Evolutionary conservation across 768 basidiomycete species (phyloP).

Genomic region (Tulasnella sp.): DNA sequence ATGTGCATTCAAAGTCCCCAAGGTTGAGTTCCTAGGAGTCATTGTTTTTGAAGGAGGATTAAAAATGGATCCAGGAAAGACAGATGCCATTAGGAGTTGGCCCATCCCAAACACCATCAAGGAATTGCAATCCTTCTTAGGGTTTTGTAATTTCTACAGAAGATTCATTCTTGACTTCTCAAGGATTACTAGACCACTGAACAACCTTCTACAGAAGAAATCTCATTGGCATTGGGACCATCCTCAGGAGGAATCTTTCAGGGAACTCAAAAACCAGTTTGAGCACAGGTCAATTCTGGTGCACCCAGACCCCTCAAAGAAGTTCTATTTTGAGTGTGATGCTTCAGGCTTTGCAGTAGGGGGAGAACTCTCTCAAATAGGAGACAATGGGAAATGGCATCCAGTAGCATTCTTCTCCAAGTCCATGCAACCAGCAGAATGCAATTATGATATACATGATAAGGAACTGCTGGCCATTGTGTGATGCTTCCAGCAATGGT

Average conservation of each 20-base stretch:
- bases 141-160: constrained; percentile 24
- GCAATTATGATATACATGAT: constrained; percentile 24
- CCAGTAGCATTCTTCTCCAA: constrained; percentile 17
- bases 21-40: constrained; percentile 18
- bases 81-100: constrained; percentile 22
- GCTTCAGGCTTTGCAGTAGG: constrained; percentile 1
- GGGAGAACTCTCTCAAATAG: not conserved
- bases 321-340: not conserved
- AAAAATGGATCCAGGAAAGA: constrained; percentile 22
- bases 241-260: not conserved
- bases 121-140: constrained; percentile 24
- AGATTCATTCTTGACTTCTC: constrained; percentile 22
- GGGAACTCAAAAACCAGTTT: constrained; percentile 12
- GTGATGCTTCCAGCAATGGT: too few relatives aligned
- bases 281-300: constrained; percentile 16
- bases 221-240: constrained; percentile 3
- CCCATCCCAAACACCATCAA: constrained; percentile 20
- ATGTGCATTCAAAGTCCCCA: constrained; percentile 13
- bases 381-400: not conserved
- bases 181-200: constrained; percentile 17
- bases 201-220: constrained; percentile 1
- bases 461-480: constrained; percentile 27
- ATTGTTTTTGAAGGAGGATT: constrained; percentile 17
- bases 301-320: constrained; percentile 22
- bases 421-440: constrained; percentile 12